Evolutionary conservation across 371 early-diverging fungal species (phyloP).

Genomic region (Capniomyces stellatus): DNA sequence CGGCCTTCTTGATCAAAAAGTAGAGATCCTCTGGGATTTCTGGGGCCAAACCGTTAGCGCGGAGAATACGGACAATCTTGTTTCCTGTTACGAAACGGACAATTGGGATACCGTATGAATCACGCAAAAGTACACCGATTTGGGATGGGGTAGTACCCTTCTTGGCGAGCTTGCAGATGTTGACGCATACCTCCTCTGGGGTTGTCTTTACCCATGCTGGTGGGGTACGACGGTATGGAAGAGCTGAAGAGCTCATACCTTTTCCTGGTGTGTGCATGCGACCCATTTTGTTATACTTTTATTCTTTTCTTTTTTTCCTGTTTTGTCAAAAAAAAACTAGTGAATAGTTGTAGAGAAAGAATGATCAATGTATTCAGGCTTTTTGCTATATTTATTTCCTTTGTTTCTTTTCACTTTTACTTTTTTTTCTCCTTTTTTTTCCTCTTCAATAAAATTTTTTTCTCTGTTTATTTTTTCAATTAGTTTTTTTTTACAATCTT

Average conservation of each 20-base stretch:
- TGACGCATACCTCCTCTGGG: conserved; percentile 90
- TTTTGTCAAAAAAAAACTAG: neutral
- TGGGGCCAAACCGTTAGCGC: conserved; percentile 65
- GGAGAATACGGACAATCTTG: conserved; percentile 61
- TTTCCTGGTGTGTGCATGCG: conserved; percentile 96
- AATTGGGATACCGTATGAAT: conserved; percentile 95
- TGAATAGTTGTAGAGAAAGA: neutral
- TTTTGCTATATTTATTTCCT: neutral
- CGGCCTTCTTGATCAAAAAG: conserved; percentile 99
- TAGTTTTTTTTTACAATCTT: too few relatives aligned
- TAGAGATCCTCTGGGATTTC: conserved; percentile 99
- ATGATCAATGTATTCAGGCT: too few relatives aligned
- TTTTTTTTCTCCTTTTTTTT: too few relatives aligned
- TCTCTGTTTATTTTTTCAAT: too few relatives aligned
- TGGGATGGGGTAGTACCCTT: conserved; percentile 98
- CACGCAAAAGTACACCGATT: conserved; percentile 98
- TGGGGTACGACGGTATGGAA: conserved; percentile 97
- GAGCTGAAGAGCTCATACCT: conserved; percentile 97
- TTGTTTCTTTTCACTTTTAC: neutral
- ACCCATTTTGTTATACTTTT: conserved; percentile 52
- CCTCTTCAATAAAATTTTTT: too few relatives aligned
- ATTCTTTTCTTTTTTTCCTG: neutral
- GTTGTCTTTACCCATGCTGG: conserved; percentile 96
- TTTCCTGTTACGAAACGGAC: conserved; percentile 90
- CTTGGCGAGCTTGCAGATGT: conserved; percentile 97